Conservation (phyloP, 768 basidiomycete genomes). For the Mrakia gelida region DNA sequence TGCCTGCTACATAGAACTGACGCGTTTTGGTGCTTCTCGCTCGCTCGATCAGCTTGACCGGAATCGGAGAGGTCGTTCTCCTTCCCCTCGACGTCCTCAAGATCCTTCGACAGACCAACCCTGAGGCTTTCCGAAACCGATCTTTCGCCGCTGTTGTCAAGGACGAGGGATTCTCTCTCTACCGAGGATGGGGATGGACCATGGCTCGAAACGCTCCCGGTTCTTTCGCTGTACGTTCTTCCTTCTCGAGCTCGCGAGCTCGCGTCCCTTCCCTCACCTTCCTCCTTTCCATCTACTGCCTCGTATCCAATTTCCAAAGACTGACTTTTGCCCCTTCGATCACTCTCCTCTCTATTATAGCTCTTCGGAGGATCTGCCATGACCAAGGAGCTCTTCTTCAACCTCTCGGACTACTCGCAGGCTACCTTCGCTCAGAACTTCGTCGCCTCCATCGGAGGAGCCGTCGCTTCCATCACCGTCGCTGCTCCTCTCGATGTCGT, state of each 20-base stretch:
- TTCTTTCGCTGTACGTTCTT: slow-evolving; percentile 72
- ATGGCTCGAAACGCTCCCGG: slow-evolving; percentile 97
- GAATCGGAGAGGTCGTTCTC: slow-evolving; percentile 97
- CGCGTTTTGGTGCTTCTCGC: not conserved
- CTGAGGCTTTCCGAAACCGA: slow-evolving; percentile 93
- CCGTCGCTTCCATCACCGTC: slow-evolving; percentile 89
- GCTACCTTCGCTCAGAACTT: slow-evolving; percentile 99
- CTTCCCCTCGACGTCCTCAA: slow-evolving; percentile 94
- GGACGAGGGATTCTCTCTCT: slow-evolving; percentile 82
- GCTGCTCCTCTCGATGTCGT: slow-evolving; percentile 93
- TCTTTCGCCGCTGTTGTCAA: slow-evolving; percentile 81
- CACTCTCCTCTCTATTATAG: slow-evolving; percentile 47
- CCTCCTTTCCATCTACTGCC: not conserved
- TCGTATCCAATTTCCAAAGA: no score
- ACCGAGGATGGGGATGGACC: slow-evolving; percentile 99
- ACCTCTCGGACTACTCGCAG: slow-evolving; percentile 79
- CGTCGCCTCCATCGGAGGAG: slow-evolving; percentile 87
- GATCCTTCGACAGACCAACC: slow-evolving; percentile 95
- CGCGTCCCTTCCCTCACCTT: no score
- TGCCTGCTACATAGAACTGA: not conserved
- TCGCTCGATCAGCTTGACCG: slow-evolving; percentile 51
- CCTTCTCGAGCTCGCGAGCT: not conserved
- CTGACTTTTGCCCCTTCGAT: not conserved
- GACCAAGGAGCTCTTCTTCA: slow-evolving; percentile 89
- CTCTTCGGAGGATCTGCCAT: slow-evolving; percentile 94